These are phyloP conservation scores for Chaetomium fimeti DNA, from an alignment of 495 filamentous ascomycete genomes.

Conservation along the genomic window DNA sequence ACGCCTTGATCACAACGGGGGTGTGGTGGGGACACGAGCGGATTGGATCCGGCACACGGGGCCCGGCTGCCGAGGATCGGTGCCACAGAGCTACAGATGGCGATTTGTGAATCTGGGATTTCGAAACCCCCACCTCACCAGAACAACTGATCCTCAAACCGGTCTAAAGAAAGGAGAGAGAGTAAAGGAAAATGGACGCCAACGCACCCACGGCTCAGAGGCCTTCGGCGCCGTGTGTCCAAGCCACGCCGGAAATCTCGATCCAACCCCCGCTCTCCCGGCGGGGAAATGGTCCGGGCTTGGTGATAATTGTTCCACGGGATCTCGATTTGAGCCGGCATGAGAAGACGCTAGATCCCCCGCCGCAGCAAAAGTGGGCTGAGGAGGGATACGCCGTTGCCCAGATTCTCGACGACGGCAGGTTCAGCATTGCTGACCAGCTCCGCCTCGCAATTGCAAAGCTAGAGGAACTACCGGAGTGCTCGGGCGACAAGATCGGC, in stretches of 20 bases:
- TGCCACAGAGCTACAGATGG: not conserved
- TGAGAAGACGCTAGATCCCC: conserved; percentile 42
- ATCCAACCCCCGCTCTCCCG: conserved; percentile 58
- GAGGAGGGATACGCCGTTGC: conserved; percentile 58
- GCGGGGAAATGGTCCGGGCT: conserved; percentile 54
- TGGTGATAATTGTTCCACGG: conserved; percentile 45
- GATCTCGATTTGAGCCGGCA: conserved; percentile 15
- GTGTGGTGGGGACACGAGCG: not conserved
- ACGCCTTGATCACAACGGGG: too few species aligned
- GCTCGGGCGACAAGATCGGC: conserved; percentile 35
- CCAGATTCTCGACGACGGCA: conserved; percentile 32
- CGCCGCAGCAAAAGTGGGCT: conserved; percentile 57
- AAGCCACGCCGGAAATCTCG: conserved; percentile 21
- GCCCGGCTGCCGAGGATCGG: not conserved
- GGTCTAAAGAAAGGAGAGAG: not conserved
- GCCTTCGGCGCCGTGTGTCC: conserved; percentile 11
- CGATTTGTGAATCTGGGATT: not conserved
- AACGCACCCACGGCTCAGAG: not conserved
- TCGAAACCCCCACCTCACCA: not conserved
- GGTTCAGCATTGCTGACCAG: conserved; percentile 5
- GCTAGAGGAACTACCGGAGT: conserved; percentile 32
- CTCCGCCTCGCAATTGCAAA: conserved; percentile 23
- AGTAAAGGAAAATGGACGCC: not conserved
- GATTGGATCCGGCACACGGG: not conserved
- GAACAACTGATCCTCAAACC: not conserved